These are phyloP conservation scores for Exophiala bonariae DNA, from an alignment of 2,329 filamentous ascomycete species.

Conservation along the genomic window DNA sequence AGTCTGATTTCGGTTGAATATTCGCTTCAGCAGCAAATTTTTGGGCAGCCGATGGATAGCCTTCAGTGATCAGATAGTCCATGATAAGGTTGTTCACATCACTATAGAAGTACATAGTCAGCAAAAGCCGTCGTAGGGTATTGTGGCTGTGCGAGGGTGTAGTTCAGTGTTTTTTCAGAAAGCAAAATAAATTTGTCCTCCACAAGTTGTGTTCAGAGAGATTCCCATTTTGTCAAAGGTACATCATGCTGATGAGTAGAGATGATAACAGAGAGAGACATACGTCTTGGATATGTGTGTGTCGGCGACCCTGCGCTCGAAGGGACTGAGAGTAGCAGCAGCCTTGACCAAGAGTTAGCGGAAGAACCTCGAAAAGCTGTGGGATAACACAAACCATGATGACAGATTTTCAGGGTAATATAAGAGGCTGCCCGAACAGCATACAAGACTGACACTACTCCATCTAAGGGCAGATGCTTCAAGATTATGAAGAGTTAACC, in stretches of 20 bases:
- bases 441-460: too few species aligned
- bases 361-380: not conserved
- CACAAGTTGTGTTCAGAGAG: conserved; percentile 96
- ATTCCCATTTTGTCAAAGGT: conserved; percentile 97
- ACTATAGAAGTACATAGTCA: conserved; percentile 52
- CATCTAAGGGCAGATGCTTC: too few species aligned
- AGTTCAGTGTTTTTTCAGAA: conserved; percentile 54
- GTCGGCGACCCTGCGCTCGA: conserved; percentile 79
- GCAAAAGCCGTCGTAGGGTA: conserved; percentile 21
- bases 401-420: too few species aligned
- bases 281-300: conserved; percentile 90
- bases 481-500: too few species aligned
- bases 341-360: conserved; percentile 15
- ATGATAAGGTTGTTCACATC: conserved; percentile 95
- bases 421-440: too few species aligned
- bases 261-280: conserved; percentile 41
- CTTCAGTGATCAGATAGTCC: conserved; percentile 95
- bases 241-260: conserved; percentile 69
- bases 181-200: conserved; percentile 81
- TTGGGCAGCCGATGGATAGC: conserved; percentile 86
- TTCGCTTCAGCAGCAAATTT: conserved; percentile 96
- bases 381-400: too few species aligned
- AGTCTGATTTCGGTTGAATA: conserved; percentile 70
- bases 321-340: conserved; percentile 46
- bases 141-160: not conserved